Base-by-base conservation (phyloP, 2,329 filamentous ascomycete species). In the Fusarium decemcellulare region DNA sequence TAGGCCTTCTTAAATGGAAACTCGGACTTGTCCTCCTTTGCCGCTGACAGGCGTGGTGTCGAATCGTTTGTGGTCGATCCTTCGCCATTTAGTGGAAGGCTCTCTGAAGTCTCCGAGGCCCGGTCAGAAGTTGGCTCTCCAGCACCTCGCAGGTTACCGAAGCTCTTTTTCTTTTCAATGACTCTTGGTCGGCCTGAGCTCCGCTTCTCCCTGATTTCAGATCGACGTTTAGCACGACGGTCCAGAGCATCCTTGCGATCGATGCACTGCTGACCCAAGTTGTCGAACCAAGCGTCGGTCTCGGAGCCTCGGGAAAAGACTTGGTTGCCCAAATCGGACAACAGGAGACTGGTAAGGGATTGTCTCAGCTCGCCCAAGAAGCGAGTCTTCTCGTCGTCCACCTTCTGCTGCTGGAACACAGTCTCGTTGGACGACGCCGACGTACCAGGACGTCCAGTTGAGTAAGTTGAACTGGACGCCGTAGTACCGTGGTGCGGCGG, bases 291-390 rank as follows among this genome's bases (percentile, higher is more conserved):
- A 4, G 86, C 86, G 78, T 98, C 96, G 1, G 95, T 98, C 81
- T 99, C 96, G 43, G 94, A 97, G 4, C 96, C 96, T 53, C 88
- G 89, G n/a, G 91, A 90, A 79, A 97, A 96, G 2, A 98, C 91
- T 32, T 93, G 88, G 42, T 91, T 94, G 7, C 95, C 94, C 5
- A 98, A 85, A 77, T 99, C 96, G 52, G 95, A 98, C 29, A 98
- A 82, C 2, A 98, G 82, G 16, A 99, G 84, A 68, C 94, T 95
- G 2, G 92, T 95, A 40, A 98, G 82, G 0, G 91, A 92, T 76
- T 95, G 92, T 72, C 91, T 91, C 32, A 97, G 83, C 32, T 94
- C 91, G 8, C 88, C 85, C 57, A 97, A 82, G 78, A 98, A 97
- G n/a, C 85, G 87, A 4, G 88, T 84, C 81, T 96, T 97, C 46